Percentiles rank a stretch among this genome's conserved stretches.
phyloP scores from a whole-genome alignment of 2,329 filamentous ascomycete genomes.

The Capronia epimyces region DNA sequence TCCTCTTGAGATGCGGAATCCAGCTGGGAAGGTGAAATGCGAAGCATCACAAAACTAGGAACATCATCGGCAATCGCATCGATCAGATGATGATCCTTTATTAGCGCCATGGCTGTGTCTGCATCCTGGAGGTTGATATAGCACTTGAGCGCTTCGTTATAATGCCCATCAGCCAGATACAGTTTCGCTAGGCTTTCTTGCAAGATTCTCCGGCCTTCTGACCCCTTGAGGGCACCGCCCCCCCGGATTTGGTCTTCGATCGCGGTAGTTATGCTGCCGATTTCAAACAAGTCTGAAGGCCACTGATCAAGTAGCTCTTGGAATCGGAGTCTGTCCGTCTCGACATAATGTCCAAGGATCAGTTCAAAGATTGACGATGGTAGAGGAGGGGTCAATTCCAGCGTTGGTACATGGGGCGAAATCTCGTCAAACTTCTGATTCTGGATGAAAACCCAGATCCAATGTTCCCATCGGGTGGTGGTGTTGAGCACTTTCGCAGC shows the following conservation, averaged over 20 bases:
- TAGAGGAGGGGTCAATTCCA: constrained; percentile 71
- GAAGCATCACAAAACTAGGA: constrained; percentile 75
- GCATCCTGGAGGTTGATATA: constrained; percentile 91
- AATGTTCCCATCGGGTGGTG: constrained; percentile 83
- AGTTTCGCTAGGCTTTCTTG: constrained; percentile 79
- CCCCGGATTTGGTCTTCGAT: constrained; percentile 78
- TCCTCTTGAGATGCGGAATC: constrained; percentile 62
- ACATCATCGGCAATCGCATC: constrained; percentile 87
- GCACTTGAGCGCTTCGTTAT: constrained; percentile 77
- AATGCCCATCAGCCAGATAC: constrained; percentile 73
- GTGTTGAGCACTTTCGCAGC: constrained; percentile 78
- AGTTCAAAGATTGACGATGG: constrained; percentile 81
- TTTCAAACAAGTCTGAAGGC: constrained; percentile 78
- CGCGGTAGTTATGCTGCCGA: constrained; percentile 66
- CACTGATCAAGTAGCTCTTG: constrained; percentile 74
- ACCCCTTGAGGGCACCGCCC: constrained; percentile 63
- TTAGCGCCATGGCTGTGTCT: constrained; percentile 78
- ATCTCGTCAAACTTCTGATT: constrained; percentile 87
- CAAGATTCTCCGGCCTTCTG: constrained; percentile 84
- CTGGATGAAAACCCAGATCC: constrained; percentile 87
- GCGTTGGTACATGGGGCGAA: constrained; percentile 70
- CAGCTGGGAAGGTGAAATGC: constrained; percentile 68
- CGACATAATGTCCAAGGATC: constrained; percentile 81
- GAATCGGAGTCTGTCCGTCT: constrained; percentile 67
- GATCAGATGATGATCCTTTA: constrained; percentile 82